Conservation (phyloP, 2,329 filamentous ascomycete genomes). For the Lachnellula arida region DNA sequence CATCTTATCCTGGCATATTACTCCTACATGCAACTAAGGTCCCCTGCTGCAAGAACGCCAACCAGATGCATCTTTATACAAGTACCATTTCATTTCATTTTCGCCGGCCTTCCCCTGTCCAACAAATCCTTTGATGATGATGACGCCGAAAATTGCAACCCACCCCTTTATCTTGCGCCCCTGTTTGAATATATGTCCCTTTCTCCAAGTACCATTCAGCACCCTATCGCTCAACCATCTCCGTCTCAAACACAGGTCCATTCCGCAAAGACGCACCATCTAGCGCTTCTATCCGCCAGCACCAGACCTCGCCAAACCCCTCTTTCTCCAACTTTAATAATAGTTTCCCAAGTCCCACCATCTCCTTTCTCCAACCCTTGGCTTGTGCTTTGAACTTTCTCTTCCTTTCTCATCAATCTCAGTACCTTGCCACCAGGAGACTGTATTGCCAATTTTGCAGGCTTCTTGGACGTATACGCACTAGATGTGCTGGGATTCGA, state of each 20-base stretch:
- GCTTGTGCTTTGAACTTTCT: constrained; percentile 39
- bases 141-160: constrained; percentile 1
- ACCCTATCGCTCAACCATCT: neutral
- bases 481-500: constrained; percentile 53
- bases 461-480: constrained; percentile 62
- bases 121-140: neutral
- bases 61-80: constrained; percentile 7
- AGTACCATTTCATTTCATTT: neutral
- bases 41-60: constrained; percentile 3
- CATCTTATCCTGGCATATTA: neutral
- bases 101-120: neutral
- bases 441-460: constrained; percentile 93
- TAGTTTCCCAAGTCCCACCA: constrained; percentile 80
- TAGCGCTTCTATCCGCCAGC: constrained; percentile 73
- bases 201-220: neutral
- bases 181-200: neutral
- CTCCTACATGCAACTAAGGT: constrained; percentile 5
- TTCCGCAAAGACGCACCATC: constrained; percentile 91
- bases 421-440: constrained; percentile 93
- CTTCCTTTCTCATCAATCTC: constrained; percentile 75
- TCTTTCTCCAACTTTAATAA: constrained; percentile 82
- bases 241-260: constrained; percentile 49
- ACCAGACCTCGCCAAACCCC: constrained; percentile 79
- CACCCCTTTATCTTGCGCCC: neutral
- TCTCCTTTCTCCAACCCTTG: constrained; percentile 56